Evolutionary conservation across 805 yeast genomes (phyloP).

Genomic region (Nadsonia fulvescens): DNA sequence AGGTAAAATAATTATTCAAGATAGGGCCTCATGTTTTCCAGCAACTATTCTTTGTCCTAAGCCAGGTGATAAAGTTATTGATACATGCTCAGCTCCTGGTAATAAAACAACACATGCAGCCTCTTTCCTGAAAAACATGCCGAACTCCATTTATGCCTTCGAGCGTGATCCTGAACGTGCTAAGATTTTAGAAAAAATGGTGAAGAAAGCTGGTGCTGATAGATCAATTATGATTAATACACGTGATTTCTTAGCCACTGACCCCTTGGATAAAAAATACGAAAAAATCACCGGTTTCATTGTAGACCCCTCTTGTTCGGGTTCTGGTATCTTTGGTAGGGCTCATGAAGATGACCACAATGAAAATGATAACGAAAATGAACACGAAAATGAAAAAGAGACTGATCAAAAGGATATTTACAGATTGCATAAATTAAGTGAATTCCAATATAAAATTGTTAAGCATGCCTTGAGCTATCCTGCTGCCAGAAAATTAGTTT

Average conservation of each 20-base stretch:
- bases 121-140: slow-evolving; percentile 28
- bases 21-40: slow-evolving; percentile 93
- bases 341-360: slow-evolving; percentile 35
- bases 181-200: slow-evolving; percentile 55
- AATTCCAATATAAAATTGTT: slow-evolving; percentile 76
- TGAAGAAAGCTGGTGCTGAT: slow-evolving; percentile 53
- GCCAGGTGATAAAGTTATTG: slow-evolving; percentile 51
- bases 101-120: slow-evolving; percentile 92
- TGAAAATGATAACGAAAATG: slow-evolving; percentile 14
- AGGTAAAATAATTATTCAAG: slow-evolving; percentile 82
- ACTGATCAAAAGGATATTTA: slow-evolving; percentile 18
- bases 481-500: slow-evolving; percentile 56
- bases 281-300: slow-evolving; percentile 58
- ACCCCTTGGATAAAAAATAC: slow-evolving; percentile 42
- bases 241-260: slow-evolving; percentile 43
- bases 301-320: slow-evolving; percentile 96
- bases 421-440: slow-evolving; percentile 55
- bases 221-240: slow-evolving; percentile 25
- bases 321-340: slow-evolving; percentile 93
- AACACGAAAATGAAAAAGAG: slow-evolving; percentile 4
- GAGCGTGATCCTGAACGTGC: slow-evolving; percentile 71
- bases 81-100: slow-evolving; percentile 97
- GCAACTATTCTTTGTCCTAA: slow-evolving; percentile 58
- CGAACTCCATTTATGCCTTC: slow-evolving; percentile 49
- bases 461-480: slow-evolving; percentile 78